phyloP scores from a whole-genome alignment of 176 grass and related monocot species.

The Guadua angustifolia region DNA sequence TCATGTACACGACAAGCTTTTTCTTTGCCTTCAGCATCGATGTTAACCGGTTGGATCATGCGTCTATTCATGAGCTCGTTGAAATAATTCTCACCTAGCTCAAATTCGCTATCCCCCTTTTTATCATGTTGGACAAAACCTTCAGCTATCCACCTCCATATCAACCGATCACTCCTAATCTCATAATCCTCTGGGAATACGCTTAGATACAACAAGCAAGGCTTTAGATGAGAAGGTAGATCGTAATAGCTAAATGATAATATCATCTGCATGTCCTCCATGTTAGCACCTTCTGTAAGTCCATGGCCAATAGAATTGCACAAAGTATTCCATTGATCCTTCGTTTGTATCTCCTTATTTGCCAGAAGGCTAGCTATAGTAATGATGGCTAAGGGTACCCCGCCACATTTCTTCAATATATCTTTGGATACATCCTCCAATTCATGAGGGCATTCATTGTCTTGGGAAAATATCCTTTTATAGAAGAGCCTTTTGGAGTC shows the following conservation, averaged over 20 bases:
- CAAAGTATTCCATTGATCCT: too few species aligned
- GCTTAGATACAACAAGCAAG: too few species aligned
- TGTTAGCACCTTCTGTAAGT: rapidly evolving
- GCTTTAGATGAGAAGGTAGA: constrained; percentile 7
- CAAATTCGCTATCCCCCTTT: not conserved
- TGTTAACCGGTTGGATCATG: not conserved
- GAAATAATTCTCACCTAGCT: not conserved
- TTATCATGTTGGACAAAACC: not conserved
- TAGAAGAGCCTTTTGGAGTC: not conserved
- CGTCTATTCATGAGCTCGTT: constrained; percentile 1
- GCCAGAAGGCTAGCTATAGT: not conserved
- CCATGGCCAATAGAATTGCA: not conserved
- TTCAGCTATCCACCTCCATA: constrained; percentile 20
- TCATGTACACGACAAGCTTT: not conserved
- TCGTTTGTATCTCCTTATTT: too few species aligned
- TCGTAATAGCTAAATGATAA: not conserved
- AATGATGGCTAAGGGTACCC: not conserved
- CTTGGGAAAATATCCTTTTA: too few species aligned
- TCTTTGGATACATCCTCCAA: not conserved
- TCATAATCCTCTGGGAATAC: not conserved
- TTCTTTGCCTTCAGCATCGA: too few species aligned
- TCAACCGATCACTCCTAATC: not conserved
- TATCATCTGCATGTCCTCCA: not conserved
- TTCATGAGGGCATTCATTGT: too few species aligned
- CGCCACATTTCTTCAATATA: not conserved